Base-by-base conservation (phyloP, 2,329 filamentous ascomycete genomes). In the Xylariomycetidae sp. region DNA sequence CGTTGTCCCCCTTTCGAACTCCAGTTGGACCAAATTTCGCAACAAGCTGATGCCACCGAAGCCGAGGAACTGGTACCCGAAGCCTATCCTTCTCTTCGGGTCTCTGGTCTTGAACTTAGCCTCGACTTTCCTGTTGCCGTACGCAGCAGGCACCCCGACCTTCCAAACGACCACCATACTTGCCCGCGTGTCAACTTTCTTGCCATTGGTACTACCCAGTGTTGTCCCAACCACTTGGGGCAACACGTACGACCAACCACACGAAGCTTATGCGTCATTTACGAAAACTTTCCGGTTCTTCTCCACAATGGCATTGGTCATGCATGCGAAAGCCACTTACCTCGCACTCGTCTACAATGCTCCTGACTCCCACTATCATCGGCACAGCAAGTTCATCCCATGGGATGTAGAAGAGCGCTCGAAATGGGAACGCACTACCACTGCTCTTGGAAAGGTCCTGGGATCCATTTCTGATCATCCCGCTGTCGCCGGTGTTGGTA, bases 381-480 rank as follows among this genome's bases (percentile, higher is more conserved):
- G 67, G 2, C 68, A 72, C 41, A 71, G 62, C 46, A 52, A 60
- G 25, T 52, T 67, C 13, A 48, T 70, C 15, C 62, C 65, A 1
- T 65, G 68, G 48, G 65, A 72, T 25, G 52, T 58, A 6, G 60
- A 68, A 35, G 57, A 67, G 40, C 58, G 58, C 10, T 61, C 59
- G 17, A 56, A 53, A 4, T 64, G 63, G 54, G 64, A 71, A 36
- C 65, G 65, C 15, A 63, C 60, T 30, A 61, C 63, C 10, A 68
- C 57, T 16, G 64, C 68, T 3, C 35, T 69, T 10, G 61, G 57
- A 29, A 66, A 60, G 48, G 54, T 73, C 10, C 59, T 71, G 17
- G 67, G 63, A 25, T 67, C 70, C 2, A 62, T 74, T 31, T 63
- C 61, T 38, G 71, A 72, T 32, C 74, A 82, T 48, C 76, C 76